Evolutionary conservation across 441 rosid species (phyloP).

Genomic region (Viola pubescens): DNA sequence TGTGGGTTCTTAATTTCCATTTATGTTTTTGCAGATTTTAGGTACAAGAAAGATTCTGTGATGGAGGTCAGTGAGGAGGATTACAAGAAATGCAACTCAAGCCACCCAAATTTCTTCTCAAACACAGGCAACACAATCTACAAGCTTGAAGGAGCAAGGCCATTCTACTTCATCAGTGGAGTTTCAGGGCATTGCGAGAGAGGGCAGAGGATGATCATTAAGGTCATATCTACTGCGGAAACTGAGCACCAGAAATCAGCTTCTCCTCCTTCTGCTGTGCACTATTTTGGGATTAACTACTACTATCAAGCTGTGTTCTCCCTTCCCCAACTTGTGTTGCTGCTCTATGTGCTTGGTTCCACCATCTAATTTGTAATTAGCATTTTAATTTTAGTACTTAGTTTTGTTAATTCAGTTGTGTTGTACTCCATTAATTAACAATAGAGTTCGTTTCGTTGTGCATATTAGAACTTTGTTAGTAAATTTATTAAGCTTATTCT

Average conservation of each 20-base stretch:
- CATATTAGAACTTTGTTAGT: no score
- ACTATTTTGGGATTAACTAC: not conserved
- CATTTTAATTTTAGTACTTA: no score
- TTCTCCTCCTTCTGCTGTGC: slow-evolving; percentile 18
- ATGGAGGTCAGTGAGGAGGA: slow-evolving; percentile 59
- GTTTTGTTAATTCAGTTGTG: not conserved
- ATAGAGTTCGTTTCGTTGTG: no score
- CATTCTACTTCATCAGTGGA: slow-evolving; percentile 80
- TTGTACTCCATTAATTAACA: no score
- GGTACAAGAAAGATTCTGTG: slow-evolving; percentile 68
- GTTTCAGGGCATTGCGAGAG: slow-evolving; percentile 59
- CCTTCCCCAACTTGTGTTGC: slow-evolving; percentile 9
- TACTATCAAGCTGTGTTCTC: not conserved
- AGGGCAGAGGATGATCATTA: slow-evolving; percentile 76
- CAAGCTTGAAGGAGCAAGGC: slow-evolving; percentile 47
- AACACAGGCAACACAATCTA: slow-evolving; percentile 56
- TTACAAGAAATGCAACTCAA: slow-evolving; percentile 65
- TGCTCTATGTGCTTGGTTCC: slow-evolving; percentile 19
- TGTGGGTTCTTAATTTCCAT: not conserved
- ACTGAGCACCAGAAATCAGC: slow-evolving; percentile 19
- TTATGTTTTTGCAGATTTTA: slow-evolving; percentile 40
- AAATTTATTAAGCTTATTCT: no score
- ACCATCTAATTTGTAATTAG: slow-evolving; percentile 1
- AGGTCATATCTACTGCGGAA: slow-evolving; percentile 40
- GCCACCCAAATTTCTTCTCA: slow-evolving; percentile 68